Evolutionary conservation across 441 rosid genomes (phyloP).

Genomic region (Euphorbia schlechtendalii): DNA sequence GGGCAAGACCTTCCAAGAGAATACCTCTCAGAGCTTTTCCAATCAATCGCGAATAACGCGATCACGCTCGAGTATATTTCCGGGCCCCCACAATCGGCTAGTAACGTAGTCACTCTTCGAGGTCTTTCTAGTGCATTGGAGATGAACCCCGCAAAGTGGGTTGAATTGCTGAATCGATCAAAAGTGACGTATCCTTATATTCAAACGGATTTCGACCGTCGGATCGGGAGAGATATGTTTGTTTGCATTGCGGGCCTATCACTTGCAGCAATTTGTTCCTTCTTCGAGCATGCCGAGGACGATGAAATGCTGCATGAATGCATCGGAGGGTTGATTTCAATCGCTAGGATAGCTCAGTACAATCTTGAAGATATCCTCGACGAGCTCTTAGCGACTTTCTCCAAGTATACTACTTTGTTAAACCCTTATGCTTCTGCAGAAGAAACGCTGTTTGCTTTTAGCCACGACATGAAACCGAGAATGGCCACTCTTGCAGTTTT

Average conservation of each 20-base stretch:
- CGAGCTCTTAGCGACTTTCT: constrained; percentile 71
- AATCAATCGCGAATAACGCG: constrained; percentile 57
- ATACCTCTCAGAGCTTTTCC: constrained; percentile 72
- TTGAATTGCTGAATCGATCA: constrained; percentile 59
- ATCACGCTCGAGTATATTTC: constrained; percentile 70
- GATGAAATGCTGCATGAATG: constrained; percentile 88
- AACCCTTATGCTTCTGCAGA: constrained; percentile 90
- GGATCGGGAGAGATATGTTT: constrained; percentile 85
- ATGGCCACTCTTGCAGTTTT: constrained; percentile 92
- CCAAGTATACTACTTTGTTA: constrained; percentile 69
- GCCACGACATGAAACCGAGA: constrained; percentile 77
- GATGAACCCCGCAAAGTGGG: constrained; percentile 75
- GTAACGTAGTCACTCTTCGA: constrained; percentile 42
- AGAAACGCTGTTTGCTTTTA: constrained; percentile 76
- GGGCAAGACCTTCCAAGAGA: constrained; percentile 93
- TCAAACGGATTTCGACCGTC: constrained; percentile 48
- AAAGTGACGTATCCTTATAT: constrained; percentile 40
- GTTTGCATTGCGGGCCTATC: constrained; percentile 79
- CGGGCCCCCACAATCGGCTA: constrained; percentile 69
- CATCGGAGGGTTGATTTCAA: constrained; percentile 71
- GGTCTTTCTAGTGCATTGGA: constrained; percentile 49
- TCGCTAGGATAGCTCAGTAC: constrained; percentile 70
- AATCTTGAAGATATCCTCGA: constrained; percentile 79
- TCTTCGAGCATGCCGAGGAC: constrained; percentile 82
- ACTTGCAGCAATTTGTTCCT: constrained; percentile 74